A percentile compares a stretch with the other conserved stretches of the same genome.
These are phyloP conservation scores for Aspergillus cejpii DNA, from an alignment of 2,329 filamentous ascomycete genomes.

Conservation along the genomic window DNA sequence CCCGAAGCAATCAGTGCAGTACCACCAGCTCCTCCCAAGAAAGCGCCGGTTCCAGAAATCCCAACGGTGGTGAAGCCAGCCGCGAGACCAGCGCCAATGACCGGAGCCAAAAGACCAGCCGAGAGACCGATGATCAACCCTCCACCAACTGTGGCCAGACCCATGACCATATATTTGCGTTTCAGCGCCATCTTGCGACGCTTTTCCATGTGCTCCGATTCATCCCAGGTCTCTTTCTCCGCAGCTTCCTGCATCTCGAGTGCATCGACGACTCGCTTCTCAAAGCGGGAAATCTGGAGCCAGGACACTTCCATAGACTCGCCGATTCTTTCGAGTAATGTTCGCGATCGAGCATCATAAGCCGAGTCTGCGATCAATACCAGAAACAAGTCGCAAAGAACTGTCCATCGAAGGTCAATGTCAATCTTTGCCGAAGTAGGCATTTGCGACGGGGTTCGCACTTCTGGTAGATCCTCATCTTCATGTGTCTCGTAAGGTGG, in stretches of 20 bases:
- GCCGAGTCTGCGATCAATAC: constrained; percentile 92
- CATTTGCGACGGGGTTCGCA: constrained; percentile 75
- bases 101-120: constrained; percentile 80
- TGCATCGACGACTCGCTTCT: constrained; percentile 93
- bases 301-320: constrained; percentile 73
- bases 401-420: constrained; percentile 94
- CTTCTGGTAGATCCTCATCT: constrained; percentile 66
- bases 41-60: constrained; percentile 78
- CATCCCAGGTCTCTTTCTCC: constrained; percentile 95
- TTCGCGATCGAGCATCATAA: constrained; percentile 83
- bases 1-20: constrained; percentile 90
- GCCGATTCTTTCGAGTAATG: constrained; percentile 76
- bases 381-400: constrained; percentile 90
- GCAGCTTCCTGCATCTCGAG: constrained; percentile 95
- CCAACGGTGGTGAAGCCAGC: constrained; percentile 94
- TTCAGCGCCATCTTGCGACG: constrained; percentile 75
- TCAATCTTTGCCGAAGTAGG: constrained; percentile 78
- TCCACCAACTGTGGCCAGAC: constrained; percentile 88
- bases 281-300: constrained; percentile 92
- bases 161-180: constrained; percentile 88
- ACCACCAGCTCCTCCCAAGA: constrained; percentile 84
- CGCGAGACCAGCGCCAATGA: constrained; percentile 89
- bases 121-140: constrained; percentile 92
- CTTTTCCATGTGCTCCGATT: constrained; percentile 85
- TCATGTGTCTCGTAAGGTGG: constrained; percentile 55